Evolutionary conservation across 441 rosid genomes (phyloP), one percentile per base, ranked within the genome.

Genomic region (Iberis amara): DNA sequence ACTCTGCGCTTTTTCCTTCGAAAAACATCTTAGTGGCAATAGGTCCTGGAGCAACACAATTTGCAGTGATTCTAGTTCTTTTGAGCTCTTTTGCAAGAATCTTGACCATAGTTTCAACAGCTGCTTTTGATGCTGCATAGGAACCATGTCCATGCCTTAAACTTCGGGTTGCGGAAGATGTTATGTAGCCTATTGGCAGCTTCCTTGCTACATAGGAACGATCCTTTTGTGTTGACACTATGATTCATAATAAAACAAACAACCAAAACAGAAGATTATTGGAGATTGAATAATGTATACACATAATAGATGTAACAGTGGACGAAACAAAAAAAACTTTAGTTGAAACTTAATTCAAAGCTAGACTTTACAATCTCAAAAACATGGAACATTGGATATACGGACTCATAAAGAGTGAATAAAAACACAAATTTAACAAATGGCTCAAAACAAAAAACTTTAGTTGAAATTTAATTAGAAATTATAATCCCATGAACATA

Each of bases 121-220:
- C 89, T 10, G 89, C 89, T 67, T 88, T 88, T 9, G 92, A 88
- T 13, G 95, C 86, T 2, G 79, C 47, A 35, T 85, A 88, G 6
- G 68, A 75, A 3, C 71, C 87, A 0, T 0, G 70, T 0, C 85
- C 79, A 0, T 76, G 79, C 61, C 0, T 74, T 72, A 78, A 54
- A 6, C 55, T 28, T 7, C 70, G 76, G 10, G 72, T 80, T 60
- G 38, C 0, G 1, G 96, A 89, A 4, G 95, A 69, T 42, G 92
- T 46, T 27, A 89, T 9, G 49, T 11, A 88, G 48, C 68, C 86
- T 68, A 26, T 73, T 79, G 0, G 87, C 82, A 5, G 89, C 91
- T 59, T 82, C 90, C 52, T 59, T 77, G 71, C 80, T 74, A 71
- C 86, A 84, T 31, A 81, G 41, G 62, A 84, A 81, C 2, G 82